phyloP scores from a whole-genome alignment of 345 rosid genomes.

The Eucalyptus erythrocorys region DNA sequence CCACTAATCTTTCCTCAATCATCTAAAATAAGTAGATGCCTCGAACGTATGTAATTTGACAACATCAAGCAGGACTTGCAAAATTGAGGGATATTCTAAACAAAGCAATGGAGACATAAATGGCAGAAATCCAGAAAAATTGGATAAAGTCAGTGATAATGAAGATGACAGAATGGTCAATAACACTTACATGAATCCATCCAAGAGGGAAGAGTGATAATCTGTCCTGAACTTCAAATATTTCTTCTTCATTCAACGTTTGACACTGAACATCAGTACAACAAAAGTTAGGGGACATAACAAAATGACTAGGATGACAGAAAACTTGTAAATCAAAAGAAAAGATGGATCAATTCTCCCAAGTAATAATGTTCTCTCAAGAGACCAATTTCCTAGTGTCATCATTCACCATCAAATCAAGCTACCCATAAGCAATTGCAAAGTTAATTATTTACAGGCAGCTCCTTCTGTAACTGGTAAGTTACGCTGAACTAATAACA shows the following conservation, averaged over 20 bases:
- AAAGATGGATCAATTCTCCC: neutral
- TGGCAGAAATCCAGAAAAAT: neutral
- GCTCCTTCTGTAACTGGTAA: neutral
- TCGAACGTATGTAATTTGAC: neutral
- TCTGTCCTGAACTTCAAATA: slow-evolving; percentile 86
- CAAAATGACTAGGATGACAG: neutral
- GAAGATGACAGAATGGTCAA: neutral
- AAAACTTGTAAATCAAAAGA: neutral
- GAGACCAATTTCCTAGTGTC: neutral
- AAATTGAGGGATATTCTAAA: neutral
- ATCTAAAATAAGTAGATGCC: neutral
- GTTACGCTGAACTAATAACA: neutral
- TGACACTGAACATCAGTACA: slow-evolving; percentile 47
- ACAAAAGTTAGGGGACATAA: neutral
- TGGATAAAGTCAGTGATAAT: neutral
- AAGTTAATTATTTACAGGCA: neutral
- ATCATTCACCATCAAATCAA: neutral
- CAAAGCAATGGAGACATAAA: neutral
- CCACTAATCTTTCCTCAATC: neutral
- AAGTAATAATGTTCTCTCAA: neutral
- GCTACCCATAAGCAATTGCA: neutral
- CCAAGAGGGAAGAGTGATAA: slow-evolving; percentile 84
- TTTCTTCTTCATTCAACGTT: slow-evolving; percentile 88
- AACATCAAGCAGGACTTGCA: neutral
- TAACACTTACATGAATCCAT: slow-evolving; percentile 85